phyloP scores from a whole-genome alignment of 495 filamentous ascomycete species.

The Aspergillus avenaceus region DNA sequence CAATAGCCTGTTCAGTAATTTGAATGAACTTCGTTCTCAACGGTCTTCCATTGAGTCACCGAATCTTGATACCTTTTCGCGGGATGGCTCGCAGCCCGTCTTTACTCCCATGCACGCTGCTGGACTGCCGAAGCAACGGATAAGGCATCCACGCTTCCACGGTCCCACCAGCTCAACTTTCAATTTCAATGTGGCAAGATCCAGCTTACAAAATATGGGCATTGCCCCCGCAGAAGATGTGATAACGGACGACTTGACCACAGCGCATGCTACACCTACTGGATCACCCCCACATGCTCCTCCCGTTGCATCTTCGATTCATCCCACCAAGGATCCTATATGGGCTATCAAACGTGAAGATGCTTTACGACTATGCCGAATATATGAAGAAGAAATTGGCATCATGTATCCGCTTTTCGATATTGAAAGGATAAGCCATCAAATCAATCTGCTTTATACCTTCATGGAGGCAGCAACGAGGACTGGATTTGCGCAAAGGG shows the following conservation, averaged over 20 bases:
- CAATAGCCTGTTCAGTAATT: conserved; percentile 63
- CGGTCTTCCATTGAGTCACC: conserved; percentile 34
- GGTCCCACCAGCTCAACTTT: conserved; percentile 85
- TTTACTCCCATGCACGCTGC: conserved; percentile 33
- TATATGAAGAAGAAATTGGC: conserved; percentile 81
- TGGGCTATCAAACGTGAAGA: conserved; percentile 70
- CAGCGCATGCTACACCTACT: conserved; percentile 47
- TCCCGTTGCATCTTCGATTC: conserved; percentile 26
- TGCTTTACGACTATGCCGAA: conserved; percentile 62
- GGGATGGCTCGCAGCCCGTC: conserved; percentile 33
- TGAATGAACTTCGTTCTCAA: conserved; percentile 59
- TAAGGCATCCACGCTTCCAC: conserved; percentile 64
- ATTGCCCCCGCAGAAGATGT: conserved; percentile 55
- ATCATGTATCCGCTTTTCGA: conserved; percentile 82
- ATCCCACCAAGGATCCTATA: conserved; percentile 64
- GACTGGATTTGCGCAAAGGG: conserved; percentile 53
- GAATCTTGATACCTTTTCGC: conserved; percentile 33
- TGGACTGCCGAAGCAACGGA: conserved; percentile 30
- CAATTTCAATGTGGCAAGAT: conserved; percentile 82
- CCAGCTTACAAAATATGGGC: conserved; percentile 84
- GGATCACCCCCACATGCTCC: conserved; percentile 43
- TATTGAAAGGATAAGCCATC: conserved; percentile 59
- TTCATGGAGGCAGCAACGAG: conserved; percentile 66
- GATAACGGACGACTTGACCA: conserved; percentile 53
- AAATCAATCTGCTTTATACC: conserved; percentile 60